Conservation (phyloP, 2,329 filamentous ascomycete species). For the Colletotrichum musae region DNA sequence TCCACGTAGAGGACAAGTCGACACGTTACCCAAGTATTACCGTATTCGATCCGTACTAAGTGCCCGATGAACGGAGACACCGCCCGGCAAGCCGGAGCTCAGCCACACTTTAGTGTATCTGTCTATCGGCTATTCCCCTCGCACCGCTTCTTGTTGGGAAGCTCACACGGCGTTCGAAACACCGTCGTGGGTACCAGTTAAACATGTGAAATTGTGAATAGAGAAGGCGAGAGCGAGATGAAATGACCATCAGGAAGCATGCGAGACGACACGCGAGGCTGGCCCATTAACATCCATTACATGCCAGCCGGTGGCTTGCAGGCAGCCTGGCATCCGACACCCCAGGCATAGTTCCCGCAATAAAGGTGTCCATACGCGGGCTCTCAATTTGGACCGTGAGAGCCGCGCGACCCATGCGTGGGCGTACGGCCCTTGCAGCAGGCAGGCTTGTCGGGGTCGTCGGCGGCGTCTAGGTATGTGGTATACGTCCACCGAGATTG, state of each 20-base stretch:
- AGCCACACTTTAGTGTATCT: constrained; percentile 36
- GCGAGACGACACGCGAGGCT: constrained; percentile 22
- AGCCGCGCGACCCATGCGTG: constrained; percentile 36
- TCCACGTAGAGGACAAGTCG: constrained; percentile 22
- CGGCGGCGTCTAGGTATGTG: constrained; percentile 5
- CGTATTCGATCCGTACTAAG: constrained; percentile 23
- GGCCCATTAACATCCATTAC: constrained; percentile 5
- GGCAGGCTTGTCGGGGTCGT: constrained; percentile 17
- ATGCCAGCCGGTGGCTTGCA: constrained; percentile 14
- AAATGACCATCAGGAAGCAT: neutral
- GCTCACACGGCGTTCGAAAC: constrained; percentile 13
- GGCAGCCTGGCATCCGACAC: constrained; percentile 11
- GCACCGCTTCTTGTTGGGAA: constrained; percentile 24
- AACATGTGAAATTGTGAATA: neutral
- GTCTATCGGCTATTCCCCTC: neutral
- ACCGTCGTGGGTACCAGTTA: neutral
- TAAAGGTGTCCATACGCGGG: constrained; percentile 27
- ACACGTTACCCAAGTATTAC: constrained; percentile 9
- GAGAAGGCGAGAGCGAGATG: constrained; percentile 23
- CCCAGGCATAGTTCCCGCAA: constrained; percentile 34
- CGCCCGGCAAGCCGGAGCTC: constrained; percentile 36
- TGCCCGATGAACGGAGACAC: constrained; percentile 38
- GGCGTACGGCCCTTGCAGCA: constrained; percentile 34
- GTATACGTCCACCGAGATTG: constrained; percentile 11
- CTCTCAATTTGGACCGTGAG: constrained; percentile 36